Percentiles rank a stretch among this genome's conserved stretches.
Conservation (phyloP, 306 rosid genomes). For the Biancaea sappan region DNA sequence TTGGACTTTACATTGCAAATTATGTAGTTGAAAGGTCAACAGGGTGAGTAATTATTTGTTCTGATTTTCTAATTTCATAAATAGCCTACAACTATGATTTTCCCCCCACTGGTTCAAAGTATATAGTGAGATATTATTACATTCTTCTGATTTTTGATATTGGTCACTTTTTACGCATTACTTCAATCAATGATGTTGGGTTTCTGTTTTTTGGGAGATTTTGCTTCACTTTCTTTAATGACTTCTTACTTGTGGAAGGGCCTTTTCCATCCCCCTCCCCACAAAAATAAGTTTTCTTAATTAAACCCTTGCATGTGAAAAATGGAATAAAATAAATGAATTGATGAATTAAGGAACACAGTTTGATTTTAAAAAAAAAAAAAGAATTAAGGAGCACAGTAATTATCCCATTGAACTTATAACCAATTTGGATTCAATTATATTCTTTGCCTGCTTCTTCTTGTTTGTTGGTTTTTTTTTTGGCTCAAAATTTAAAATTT, state of each 20-base stretch:
- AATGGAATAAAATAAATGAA: background rate
- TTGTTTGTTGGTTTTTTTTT: background rate
- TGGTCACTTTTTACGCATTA: background rate
- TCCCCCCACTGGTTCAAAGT: constrained; percentile 13
- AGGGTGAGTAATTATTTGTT: constrained; percentile 67
- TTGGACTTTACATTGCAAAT: constrained; percentile 96
- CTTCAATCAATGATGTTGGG: background rate
- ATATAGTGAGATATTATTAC: background rate
- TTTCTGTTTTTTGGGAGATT: constrained; percentile 18
- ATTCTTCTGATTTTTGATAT: constrained; percentile 13
- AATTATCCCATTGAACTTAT: background rate
- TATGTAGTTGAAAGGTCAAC: constrained; percentile 98
- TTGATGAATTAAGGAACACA: background rate
- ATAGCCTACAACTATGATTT: constrained; percentile 9
- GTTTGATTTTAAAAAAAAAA: too few species aligned
- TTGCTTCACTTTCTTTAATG: background rate
- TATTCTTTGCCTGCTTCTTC: background rate
- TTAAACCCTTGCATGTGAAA: background rate
- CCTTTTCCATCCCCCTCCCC: background rate
- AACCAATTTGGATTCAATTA: background rate
- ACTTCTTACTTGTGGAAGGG: background rate
- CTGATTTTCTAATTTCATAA: constrained; percentile 27
- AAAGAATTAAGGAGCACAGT: background rate
- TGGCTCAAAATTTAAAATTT: background rate
- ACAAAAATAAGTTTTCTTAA: background rate